Base-by-base conservation (phyloP, 2,329 filamentous ascomycete species). In the Paraphaeosphaeria sporulosa region DNA sequence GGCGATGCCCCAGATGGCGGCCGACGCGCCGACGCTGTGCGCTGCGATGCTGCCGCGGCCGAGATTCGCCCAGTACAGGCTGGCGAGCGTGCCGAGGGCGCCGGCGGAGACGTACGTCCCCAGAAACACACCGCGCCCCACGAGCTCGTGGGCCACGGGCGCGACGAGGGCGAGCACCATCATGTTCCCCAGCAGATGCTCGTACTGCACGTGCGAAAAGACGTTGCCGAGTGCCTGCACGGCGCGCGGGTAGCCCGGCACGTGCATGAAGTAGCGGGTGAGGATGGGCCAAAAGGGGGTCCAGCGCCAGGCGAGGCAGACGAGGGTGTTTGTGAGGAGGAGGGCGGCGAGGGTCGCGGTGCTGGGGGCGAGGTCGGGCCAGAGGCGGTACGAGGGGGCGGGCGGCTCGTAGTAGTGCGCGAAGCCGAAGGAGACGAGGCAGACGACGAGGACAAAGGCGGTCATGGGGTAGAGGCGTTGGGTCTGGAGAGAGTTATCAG, bases 151-250 rank as follows among this genome's bases (percentile, higher is more conserved):
- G 52, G 69, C 72, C 1, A 65, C 67, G 34, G 85, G 84, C 25
- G 90, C 92, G 19, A 93, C 81, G 69, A 91, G 80, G 81, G 84
- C 89, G 4, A 94, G 80, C 43, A 85, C 80, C 9, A 84, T 67
- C 85, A 91, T 88, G 77, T 94, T 94, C 44, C 82, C 72, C 25
- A 82, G 21, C 2, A 78, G 57, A 58, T 95, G 92, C 49, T 76
- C 70, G 19, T 88, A 65, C 3, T 76, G 79, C 56, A 90, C 86
- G 79, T 95, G 92, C 21, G 88, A 90, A 79, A 93, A 91, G 52
- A 86, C 80, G 65, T 87, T 86, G 36, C 87, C 86, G 30, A 94
- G 70, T 62, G 91, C 76, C 63, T 85, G 84, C 21, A 87, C 59
- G 4, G 90, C 84, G 63, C 84, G 84, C 9, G 91, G 90, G 54